Base-by-base conservation (phyloP, 345 rosid species). In the Corchorus olitorius region DNA sequence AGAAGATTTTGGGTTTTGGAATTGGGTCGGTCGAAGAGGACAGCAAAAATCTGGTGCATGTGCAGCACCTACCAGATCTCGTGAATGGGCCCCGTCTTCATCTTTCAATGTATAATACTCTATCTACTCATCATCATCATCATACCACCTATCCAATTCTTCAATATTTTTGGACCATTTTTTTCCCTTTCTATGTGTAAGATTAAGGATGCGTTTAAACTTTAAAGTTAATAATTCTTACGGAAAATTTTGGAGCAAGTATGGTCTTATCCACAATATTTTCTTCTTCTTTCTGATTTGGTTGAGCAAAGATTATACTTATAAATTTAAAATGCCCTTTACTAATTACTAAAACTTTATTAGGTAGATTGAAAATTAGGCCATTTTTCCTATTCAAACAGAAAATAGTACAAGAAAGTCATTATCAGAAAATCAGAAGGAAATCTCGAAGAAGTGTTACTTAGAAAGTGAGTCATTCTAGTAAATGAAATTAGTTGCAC, bases 11-110 rank as follows among this genome's bases (percentile, higher is more conserved):
- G 27, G 73, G 34, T 52, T 52, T 50, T 17, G 27, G n/a, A n/a
- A 14, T 3, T 39, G n/a, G 10, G 27, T 2, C 17, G 15, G 49
- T 2, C 17, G 15, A 27, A 6, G 50, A 60, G 76, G 77, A 61
- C 78, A 77, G 41, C 66, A 4, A 71, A 74, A 64, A 76, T 76
- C 60, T 68, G 66, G 14, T 3, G 22, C 80, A 72, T 75, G 78
- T 77, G 77, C 64, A 0, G 4, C 48, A 72, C 76, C 73, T 10
- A 72, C 43, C 66, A 17, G 7, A 66, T 78, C 84, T 67, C 59
- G 60, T 48, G 79, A 41, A 45, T 52, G 62, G 76, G 72, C 8
- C 77, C 77, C 56, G 4, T 27, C 19, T 14, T 62, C 50, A 61
- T 53, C 60, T 15, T 45, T 62, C 58, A 49, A 60, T 58, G 39